These are phyloP conservation scores for Acorus calamus DNA, from an alignment of 106 monocot genomes.

Conservation along the genomic window DNA sequence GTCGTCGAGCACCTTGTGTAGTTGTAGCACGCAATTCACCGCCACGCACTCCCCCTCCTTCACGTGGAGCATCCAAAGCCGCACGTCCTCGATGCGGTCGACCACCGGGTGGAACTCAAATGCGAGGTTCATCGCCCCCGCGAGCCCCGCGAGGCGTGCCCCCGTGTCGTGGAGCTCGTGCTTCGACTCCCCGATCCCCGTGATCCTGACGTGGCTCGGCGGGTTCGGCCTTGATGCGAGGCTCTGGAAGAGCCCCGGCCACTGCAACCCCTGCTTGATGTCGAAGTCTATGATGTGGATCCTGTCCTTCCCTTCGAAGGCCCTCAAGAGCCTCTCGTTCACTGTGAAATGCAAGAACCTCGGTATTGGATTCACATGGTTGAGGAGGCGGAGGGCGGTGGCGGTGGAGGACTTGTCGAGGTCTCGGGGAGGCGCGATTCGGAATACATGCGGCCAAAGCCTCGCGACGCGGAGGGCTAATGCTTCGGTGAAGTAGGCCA, in stretches of 20 bases:
- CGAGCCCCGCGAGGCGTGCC: constrained; percentile 42
- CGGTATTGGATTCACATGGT: constrained; percentile 52
- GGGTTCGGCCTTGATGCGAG: constrained; percentile 52
- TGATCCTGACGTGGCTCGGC: constrained; percentile 63
- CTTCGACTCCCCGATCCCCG: constrained; percentile 60
- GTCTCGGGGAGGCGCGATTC: constrained; percentile 27
- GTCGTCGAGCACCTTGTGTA: constrained; percentile 58
- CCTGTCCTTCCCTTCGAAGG: constrained; percentile 51
- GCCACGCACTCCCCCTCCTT: constrained; percentile 71
- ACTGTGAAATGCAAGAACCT: constrained; percentile 71
- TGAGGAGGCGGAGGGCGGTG: constrained; percentile 41
- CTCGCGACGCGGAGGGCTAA: constrained; percentile 33
- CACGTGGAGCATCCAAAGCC: constrained; percentile 99
- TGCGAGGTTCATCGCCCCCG: constrained; percentile 35
- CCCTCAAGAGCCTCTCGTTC: constrained; percentile 52
- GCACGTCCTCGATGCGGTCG: constrained; percentile 69
- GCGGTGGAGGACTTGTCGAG: constrained; percentile 12
- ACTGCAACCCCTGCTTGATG: constrained; percentile 84
- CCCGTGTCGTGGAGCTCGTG: constrained; percentile 57
- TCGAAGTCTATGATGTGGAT: constrained; percentile 85
- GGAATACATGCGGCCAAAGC: constrained; percentile 65
- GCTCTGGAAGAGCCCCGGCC: constrained; percentile 66
- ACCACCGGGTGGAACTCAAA: constrained; percentile 83
- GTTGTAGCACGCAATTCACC: constrained; percentile 59
- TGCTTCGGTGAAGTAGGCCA: constrained; percentile 69